Evolutionary conservation across 768 basidiomycete genomes (phyloP).

Genomic region (Suillus bovinus): DNA sequence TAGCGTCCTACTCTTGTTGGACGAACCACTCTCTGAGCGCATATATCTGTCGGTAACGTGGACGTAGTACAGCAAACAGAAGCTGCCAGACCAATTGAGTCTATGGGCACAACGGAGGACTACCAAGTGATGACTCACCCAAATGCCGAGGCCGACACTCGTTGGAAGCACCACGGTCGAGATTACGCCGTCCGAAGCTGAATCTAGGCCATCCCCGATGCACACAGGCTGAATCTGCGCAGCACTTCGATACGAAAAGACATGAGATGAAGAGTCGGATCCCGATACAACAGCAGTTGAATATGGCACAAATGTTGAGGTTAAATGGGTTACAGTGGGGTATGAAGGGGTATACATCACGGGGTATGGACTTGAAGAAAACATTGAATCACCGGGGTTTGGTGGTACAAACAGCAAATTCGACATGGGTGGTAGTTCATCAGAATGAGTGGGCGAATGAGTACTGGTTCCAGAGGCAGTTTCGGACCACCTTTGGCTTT

Average conservation of each 20-base stretch:
- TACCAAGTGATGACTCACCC: constrained; percentile 48
- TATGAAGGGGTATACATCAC: constrained; percentile 25
- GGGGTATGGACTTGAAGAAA: constrained; percentile 10
- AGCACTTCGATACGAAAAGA: constrained; percentile 7
- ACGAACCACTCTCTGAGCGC: constrained; percentile 78
- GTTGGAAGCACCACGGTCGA: constrained; percentile 58
- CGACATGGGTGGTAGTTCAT: background rate
- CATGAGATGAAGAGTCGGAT: constrained; percentile 14
- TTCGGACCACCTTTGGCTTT: constrained; percentile 44
- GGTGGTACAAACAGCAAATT: constrained; percentile 1
- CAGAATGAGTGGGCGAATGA: constrained; percentile 17
- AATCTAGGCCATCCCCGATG: constrained; percentile 65
- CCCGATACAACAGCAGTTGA: constrained; percentile 1
- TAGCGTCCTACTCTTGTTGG: constrained; percentile 56
- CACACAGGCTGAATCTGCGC: constrained; percentile 45
- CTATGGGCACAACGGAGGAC: background rate
- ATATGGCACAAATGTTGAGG: constrained; percentile 15
- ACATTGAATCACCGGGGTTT: constrained; percentile 6
- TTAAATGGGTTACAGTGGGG: constrained; percentile 40
- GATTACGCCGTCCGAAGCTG: constrained; percentile 60
- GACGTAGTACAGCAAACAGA: constrained; percentile 66
- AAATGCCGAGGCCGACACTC: constrained; percentile 60
- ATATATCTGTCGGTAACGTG: constrained; percentile 72
- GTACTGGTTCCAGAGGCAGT: constrained; percentile 58
- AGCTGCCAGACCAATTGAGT: constrained; percentile 39